phyloP scores from a whole-genome alignment of 129 eudicot species.

The Flaveria ramosissima region DNA sequence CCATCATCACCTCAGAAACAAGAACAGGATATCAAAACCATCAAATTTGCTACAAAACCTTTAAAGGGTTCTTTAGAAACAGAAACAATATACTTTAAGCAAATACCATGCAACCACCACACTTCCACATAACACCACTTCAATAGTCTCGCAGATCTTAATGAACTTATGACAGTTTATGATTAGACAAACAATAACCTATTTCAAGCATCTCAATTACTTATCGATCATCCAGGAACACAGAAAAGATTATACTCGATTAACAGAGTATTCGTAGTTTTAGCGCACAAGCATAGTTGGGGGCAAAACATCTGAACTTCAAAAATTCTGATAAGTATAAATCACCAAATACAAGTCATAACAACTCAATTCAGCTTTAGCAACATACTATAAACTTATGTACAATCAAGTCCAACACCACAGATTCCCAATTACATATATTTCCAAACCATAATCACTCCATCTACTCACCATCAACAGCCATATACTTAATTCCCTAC shows the following conservation, averaged over 20 bases:
- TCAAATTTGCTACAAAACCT: background rate
- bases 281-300: background rate
- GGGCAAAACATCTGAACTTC: conserved; percentile 18
- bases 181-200: background rate
- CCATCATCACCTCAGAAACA: background rate
- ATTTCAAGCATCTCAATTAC: background rate
- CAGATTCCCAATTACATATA: background rate
- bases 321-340: background rate
- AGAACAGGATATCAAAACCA: background rate
- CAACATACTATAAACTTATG: background rate
- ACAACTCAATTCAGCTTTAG: conserved; percentile 2
- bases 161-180: background rate
- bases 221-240: conserved; percentile 16
- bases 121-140: conserved; percentile 16
- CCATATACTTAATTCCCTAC: background rate
- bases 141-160: conserved; percentile 10
- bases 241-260: background rate
- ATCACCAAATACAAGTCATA: background rate
- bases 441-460: background rate
- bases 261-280: background rate
- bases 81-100: too few species aligned
- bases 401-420: background rate
- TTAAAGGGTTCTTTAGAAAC: background rate
- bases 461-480: background rate
- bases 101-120: conserved; percentile 11